Evolutionary conservation across 371 early-diverging fungal genomes (phyloP).

Genomic region (Funneliformis caledonium): DNA sequence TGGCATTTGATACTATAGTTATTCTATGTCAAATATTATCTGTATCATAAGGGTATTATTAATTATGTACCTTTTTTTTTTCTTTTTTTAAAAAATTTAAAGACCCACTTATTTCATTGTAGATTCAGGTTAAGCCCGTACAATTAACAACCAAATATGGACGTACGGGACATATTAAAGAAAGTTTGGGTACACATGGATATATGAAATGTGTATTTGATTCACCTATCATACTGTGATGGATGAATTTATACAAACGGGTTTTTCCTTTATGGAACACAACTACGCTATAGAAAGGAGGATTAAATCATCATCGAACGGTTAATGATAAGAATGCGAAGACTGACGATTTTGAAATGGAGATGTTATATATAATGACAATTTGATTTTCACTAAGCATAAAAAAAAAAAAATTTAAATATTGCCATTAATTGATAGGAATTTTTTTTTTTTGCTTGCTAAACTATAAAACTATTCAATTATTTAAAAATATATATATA

Average conservation of each 20-base stretch:
- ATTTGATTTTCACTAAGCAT: not conserved
- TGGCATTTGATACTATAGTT: not conserved
- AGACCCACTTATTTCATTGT: slow-evolving; percentile 84
- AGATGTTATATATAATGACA: not conserved
- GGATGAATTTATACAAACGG: slow-evolving; percentile 94
- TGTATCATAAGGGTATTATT: not conserved
- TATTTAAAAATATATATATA: not conserved
- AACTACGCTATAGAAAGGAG: slow-evolving; percentile 54
- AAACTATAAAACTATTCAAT: not conserved
- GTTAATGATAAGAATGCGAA: not conserved
- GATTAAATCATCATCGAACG: slow-evolving; percentile 39
- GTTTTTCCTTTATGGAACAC: slow-evolving; percentile 92
- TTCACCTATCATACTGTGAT: slow-evolving; percentile 88
- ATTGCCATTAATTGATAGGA: not conserved
- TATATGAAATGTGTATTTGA: slow-evolving; percentile 96
- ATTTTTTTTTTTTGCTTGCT: too few relatives aligned
- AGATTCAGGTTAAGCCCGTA: slow-evolving; percentile 86
- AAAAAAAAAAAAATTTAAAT: not conserved
- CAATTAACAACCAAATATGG: slow-evolving; percentile 91
- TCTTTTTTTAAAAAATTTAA: slow-evolving; percentile 41
- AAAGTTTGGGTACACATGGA: slow-evolving; percentile 96
- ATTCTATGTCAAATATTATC: not conserved
- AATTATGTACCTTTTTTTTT: slow-evolving; percentile 39
- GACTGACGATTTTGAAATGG: not conserved
- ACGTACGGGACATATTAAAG: slow-evolving; percentile 89